These are phyloP conservation scores for Bauhinia variegata DNA, from an alignment of 306 rosid species.

Conservation along the genomic window DNA sequence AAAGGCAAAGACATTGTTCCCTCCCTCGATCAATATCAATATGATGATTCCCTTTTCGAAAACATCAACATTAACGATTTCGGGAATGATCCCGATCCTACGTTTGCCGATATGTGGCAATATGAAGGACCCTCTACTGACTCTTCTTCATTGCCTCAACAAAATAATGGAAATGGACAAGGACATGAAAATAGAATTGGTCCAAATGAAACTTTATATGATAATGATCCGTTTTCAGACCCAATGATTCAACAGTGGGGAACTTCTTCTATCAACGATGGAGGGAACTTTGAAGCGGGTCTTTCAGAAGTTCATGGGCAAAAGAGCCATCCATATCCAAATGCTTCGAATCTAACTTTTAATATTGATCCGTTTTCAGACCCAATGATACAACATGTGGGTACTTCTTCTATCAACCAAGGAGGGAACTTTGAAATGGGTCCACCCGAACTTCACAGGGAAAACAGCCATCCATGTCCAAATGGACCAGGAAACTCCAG, in stretches of 20 bases:
- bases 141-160: background rate
- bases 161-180: background rate
- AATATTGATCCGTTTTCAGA: background rate
- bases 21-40: constrained; percentile 22
- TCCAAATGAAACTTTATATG: background rate
- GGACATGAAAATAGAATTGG: no score
- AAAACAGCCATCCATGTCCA: background rate
- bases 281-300: constrained; percentile 34
- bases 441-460: constrained; percentile 23
- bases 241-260: constrained; percentile 22
- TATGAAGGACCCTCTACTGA: background rate
- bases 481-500: background rate
- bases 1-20: constrained; percentile 28
- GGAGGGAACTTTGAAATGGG: constrained; percentile 35
- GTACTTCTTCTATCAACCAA: no score
- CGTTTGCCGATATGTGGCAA: constrained; percentile 21
- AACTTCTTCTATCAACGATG: no score
- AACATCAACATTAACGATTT: constrained; percentile 32
- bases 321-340: background rate
- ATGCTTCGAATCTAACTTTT: no score
- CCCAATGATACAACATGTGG: constrained; percentile 15
- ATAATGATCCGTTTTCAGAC: background rate
- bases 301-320: constrained; percentile 24
- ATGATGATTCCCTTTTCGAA: background rate
- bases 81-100: constrained; percentile 25